These are phyloP conservation scores for Boletus sp. DNA, from an alignment of 768 basidiomycete species.

Conservation along the genomic window DNA sequence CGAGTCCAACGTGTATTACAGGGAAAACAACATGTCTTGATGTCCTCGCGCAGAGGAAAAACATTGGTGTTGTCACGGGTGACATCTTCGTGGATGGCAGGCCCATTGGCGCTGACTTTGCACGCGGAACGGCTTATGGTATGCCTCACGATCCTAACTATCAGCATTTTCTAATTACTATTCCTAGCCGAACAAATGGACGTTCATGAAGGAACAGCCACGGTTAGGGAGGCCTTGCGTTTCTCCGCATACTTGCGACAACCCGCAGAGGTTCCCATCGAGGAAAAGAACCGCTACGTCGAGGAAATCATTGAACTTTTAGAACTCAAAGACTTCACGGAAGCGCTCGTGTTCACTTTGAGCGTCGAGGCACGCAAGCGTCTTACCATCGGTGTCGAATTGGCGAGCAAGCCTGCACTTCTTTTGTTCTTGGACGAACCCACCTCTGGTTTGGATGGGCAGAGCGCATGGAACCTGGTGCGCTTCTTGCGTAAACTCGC, in stretches of 20 bases:
- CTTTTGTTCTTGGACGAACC: slow-evolving; percentile 40
- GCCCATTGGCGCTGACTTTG: slow-evolving; percentile 55
- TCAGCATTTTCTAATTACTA: slow-evolving; percentile 24
- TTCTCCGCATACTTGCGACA: slow-evolving; percentile 87
- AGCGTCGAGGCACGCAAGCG: slow-evolving; percentile 76
- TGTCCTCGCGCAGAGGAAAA: slow-evolving; percentile 72
- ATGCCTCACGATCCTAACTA: slow-evolving; percentile 24
- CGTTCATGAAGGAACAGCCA: slow-evolving; percentile 77
- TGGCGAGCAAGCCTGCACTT: slow-evolving; percentile 64
- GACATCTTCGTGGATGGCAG: slow-evolving; percentile 66
- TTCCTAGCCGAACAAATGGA: slow-evolving; percentile 76
- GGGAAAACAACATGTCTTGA: slow-evolving; percentile 77
- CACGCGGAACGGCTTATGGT: slow-evolving; percentile 79
- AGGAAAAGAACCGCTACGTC: slow-evolving; percentile 77
- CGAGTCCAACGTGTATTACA: slow-evolving; percentile 25
- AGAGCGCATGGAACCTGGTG: slow-evolving; percentile 78
- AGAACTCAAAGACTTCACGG: slow-evolving; percentile 80
- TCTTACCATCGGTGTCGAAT: slow-evolving; percentile 87
- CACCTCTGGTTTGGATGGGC: slow-evolving; percentile 56
- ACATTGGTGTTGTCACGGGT: slow-evolving; percentile 64
- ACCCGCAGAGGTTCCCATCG: slow-evolving; percentile 58
- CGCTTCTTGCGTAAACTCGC: slow-evolving; percentile 83
- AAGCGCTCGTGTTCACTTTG: slow-evolving; percentile 74
- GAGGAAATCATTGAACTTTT: slow-evolving; percentile 83
- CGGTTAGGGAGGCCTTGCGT: slow-evolving; percentile 81